phyloP scores from a whole-genome alignment of 768 basidiomycete genomes.

The Macrolepiota albuminosa region DNA sequence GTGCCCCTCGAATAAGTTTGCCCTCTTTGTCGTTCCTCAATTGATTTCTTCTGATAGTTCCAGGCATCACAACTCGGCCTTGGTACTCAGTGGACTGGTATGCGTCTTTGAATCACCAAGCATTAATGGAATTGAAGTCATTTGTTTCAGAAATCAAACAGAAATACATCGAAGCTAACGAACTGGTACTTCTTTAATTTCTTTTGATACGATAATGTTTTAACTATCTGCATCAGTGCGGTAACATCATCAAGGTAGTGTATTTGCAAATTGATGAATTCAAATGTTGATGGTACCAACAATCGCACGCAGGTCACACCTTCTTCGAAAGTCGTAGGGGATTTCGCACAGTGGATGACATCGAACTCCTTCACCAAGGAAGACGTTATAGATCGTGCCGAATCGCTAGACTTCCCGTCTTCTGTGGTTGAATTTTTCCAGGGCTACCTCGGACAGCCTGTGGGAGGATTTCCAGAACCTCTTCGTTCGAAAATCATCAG shows the following conservation, averaged over 20 bases:
- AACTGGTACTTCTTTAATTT: slow-evolving; percentile 57
- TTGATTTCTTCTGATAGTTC: slow-evolving; percentile 55
- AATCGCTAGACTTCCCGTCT: slow-evolving; percentile 94
- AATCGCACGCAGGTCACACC: slow-evolving; percentile 74
- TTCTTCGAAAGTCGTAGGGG: slow-evolving; percentile 97
- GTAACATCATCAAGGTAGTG: slow-evolving; percentile 87
- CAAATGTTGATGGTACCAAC: neutral
- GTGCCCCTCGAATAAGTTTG: slow-evolving; percentile 3
- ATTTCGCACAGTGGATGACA: slow-evolving; percentile 99
- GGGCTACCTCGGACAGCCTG: slow-evolving; percentile 96
- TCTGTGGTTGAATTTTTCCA: slow-evolving; percentile 99
- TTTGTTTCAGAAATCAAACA: slow-evolving; percentile 77
- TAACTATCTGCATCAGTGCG: slow-evolving; percentile 53
- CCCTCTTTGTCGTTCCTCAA: slow-evolving; percentile 13
- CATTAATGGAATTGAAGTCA: slow-evolving; percentile 9
- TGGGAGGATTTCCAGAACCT: slow-evolving; percentile 98
- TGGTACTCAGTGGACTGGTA: slow-evolving; percentile 92
- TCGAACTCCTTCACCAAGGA: slow-evolving; percentile 86
- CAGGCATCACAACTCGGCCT: slow-evolving; percentile 97
- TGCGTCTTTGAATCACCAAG: slow-evolving; percentile 14
- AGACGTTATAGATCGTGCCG: slow-evolving; percentile 83
- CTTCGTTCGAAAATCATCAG: slow-evolving; percentile 89
- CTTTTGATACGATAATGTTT: slow-evolving; percentile 6
- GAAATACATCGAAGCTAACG: slow-evolving; percentile 98
- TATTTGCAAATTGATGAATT: neutral